Percentiles rank a stretch among this genome's conserved stretches.
These are phyloP conservation scores for Haematococcus lacustris DNA, from an alignment of 139 green algal genomes.

Conservation along the genomic window DNA sequence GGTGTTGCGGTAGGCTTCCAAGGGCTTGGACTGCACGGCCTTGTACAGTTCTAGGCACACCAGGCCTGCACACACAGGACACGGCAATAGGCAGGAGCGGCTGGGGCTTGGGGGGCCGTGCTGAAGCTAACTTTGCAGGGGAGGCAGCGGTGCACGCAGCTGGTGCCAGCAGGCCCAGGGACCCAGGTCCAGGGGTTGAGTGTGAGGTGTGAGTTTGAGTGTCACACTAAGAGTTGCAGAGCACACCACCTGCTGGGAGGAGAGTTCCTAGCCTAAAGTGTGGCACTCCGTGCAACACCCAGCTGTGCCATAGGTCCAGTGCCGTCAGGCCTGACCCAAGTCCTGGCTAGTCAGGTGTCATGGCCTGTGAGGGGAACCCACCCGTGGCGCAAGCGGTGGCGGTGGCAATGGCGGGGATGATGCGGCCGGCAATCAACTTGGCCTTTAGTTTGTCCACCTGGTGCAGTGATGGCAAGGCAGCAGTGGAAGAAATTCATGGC, in stretches of 20 bases:
- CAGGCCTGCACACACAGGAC: no score
- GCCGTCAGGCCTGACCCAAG: not conserved
- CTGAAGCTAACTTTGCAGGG: no score
- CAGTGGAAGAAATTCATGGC: not conserved
- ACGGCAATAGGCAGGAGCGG: no score
- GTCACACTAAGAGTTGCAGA: no score
- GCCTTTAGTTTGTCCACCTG: slow-evolving; percentile 70
- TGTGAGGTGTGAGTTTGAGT: no score
- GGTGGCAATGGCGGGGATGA: slow-evolving; percentile 98
- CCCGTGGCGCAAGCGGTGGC: slow-evolving; percentile 88
- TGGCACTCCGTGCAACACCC: not conserved
- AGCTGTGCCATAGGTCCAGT: not conserved
- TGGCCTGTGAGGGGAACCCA: not conserved
- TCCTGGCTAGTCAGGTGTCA: not conserved
- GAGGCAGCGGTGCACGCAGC: no score
- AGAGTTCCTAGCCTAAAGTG: not conserved
- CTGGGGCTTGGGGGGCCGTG: no score
- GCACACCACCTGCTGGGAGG: no score
- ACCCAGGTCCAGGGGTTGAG: no score
- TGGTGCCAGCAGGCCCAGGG: no score
- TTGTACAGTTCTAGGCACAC: slow-evolving; percentile 99
- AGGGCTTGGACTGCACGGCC: slow-evolving; percentile 52
- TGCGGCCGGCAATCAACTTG: slow-evolving; percentile 96
- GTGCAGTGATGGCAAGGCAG: not conserved
- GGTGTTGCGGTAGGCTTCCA: slow-evolving; percentile 93